A percentile compares a stretch with the other conserved stretches of the same genome.
Evolutionary conservation across 2,329 filamentous ascomycete genomes (phyloP).

Genomic region (Aspergillus uvarum): DNA sequence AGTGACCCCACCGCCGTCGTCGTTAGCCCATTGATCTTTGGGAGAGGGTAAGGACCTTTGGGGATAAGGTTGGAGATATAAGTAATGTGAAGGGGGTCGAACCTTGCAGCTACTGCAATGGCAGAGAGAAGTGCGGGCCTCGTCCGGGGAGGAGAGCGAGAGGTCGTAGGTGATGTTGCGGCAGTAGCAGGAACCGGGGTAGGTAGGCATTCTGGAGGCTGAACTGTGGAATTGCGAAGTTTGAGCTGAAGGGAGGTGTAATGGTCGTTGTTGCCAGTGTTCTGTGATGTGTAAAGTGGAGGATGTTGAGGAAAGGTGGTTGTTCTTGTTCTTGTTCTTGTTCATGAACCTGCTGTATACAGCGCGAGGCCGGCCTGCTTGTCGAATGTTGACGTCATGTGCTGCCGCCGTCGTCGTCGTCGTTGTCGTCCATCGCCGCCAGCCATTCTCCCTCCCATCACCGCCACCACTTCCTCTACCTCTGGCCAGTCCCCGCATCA

Average conservation of each 20-base stretch:
- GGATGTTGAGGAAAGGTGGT: too few relatives aligned
- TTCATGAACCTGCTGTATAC: not conserved
- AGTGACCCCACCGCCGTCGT: not conserved
- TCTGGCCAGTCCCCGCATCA: not conserved
- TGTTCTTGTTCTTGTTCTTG: too few relatives aligned
- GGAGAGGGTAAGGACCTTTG: not conserved
- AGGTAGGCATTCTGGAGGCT: constrained; percentile 26
- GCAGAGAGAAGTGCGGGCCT: constrained; percentile 54
- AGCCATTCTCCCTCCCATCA: not conserved
- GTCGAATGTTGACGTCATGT: constrained; percentile 6
- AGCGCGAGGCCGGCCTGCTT: not conserved
- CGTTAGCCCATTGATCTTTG: not conserved
- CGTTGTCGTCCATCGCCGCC: too few relatives aligned
- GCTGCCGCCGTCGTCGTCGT: not conserved
- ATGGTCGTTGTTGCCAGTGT: not conserved
- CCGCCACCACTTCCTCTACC: not conserved
- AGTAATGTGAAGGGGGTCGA: not conserved
- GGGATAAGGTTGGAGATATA: not conserved
- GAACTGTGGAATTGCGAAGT: not conserved
- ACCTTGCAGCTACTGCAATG: constrained; percentile 56
- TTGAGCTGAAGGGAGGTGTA: not conserved
- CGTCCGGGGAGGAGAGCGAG: constrained; percentile 43
- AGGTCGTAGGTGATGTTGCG: constrained; percentile 49
- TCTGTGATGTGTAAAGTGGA: not conserved
- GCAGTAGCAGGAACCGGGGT: constrained; percentile 51